Conservation (phyloP, 306 rosid genomes). For the Cicer chorassanicum region DNA sequence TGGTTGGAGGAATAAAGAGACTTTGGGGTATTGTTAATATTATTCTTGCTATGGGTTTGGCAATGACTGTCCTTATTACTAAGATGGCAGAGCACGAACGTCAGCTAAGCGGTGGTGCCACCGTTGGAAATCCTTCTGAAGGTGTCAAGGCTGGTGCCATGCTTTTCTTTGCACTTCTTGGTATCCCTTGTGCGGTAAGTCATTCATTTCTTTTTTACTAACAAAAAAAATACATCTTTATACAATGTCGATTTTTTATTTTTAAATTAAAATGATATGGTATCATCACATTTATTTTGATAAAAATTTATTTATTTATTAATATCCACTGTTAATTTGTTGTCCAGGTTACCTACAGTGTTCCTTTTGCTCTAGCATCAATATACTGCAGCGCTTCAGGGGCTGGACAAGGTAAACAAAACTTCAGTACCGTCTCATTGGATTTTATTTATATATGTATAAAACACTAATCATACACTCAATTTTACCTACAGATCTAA, state of each 20-base stretch:
- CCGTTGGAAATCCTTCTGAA: constrained; percentile 38
- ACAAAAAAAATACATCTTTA: too few species aligned
- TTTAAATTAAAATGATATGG: too few species aligned
- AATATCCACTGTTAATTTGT: too few species aligned
- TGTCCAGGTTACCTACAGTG: constrained; percentile 65
- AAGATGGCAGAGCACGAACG: constrained; percentile 25
- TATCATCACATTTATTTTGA: too few species aligned
- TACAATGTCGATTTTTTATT: too few species aligned
- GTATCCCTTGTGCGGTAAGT: constrained; percentile 68
- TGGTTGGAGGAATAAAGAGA: constrained; percentile 39
- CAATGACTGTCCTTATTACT: constrained; percentile 21
- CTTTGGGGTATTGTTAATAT: constrained; percentile 32
- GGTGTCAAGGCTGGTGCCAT: constrained; percentile 53
- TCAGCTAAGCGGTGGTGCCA: background rate
- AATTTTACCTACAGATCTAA: too few species aligned
- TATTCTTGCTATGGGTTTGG: constrained; percentile 28
- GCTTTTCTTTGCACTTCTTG: constrained; percentile 59
- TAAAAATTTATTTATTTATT: too few species aligned
- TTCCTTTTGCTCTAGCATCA: constrained; percentile 59
- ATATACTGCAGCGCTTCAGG: constrained; percentile 46
- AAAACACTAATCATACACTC: too few species aligned
- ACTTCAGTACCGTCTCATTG: too few species aligned
- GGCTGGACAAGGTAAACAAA: constrained; percentile 74
- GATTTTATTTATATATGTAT: too few species aligned
- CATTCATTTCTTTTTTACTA: too few species aligned